Evolutionary conservation across 345 rosid species (phyloP), one percentile per base, ranked within the genome.

Genomic region (Euclidium syriacum): DNA sequence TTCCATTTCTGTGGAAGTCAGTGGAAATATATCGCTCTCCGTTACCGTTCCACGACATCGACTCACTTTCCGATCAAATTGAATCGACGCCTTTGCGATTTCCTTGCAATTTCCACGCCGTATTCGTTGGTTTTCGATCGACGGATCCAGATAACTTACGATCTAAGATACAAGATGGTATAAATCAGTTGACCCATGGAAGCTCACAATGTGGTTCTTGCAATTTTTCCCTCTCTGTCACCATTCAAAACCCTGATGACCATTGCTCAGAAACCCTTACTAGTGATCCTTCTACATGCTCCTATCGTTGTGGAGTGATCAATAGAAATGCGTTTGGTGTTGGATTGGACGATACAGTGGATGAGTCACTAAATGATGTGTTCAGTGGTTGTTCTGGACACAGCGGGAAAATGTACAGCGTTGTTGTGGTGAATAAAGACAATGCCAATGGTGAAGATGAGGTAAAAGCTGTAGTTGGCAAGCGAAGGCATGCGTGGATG

Each of bases 1-100:
- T 87, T 2, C 90, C 92, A 0, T 75, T 90, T 47, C 65, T 94
- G 25, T 90, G 90, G 90, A 94, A 90, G 72, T 85, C 99, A 26
- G 90, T 87, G 3, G 97, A 90, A 63, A 94, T 94, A 34, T 87
- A 94, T 65, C 91, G 97, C 17, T 87, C 97, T 10, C 84, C 91
- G 56, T 81, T 94, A 7, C 96, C 97, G 8, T 94, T 90, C 40
- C 58, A 62, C 52, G 99, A 90, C 17, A 84, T 94, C 44, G 85
- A 82, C 32, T 70, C 73, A 0, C 78, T 94, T 27, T 78, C 85
- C 7, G 52, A 65, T 53, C 80, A 81, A 53, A 67, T 81, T 57
- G 67, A 76, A 41, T 80, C 87, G 48, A 60, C 74, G 32, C 70
- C 77, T 7, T 32, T 83, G 14, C 71, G 24, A 19, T 92, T 90